These are phyloP conservation scores for Durotheca rogersii DNA, from an alignment of 495 filamentous ascomycete genomes.

Conservation along the genomic window DNA sequence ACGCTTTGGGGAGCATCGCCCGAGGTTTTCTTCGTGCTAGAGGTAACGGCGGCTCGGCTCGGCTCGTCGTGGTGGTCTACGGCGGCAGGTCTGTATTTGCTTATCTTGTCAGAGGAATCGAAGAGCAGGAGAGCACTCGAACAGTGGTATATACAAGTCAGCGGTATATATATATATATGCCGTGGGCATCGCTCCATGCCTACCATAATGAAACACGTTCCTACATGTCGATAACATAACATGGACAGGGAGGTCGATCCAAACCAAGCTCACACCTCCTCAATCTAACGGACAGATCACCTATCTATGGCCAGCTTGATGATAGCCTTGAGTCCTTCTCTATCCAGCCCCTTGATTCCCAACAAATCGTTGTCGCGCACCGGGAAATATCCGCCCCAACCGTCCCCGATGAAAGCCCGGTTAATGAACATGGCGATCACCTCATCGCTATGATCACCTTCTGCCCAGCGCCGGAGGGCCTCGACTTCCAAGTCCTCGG, in stretches of 20 bases:
- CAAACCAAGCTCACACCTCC: too few relatives aligned
- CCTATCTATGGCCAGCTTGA: conserved; percentile 24
- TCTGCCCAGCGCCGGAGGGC: conserved; percentile 24
- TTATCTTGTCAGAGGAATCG: neutral
- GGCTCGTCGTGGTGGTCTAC: neutral
- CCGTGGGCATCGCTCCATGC: neutral
- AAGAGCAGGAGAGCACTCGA: neutral
- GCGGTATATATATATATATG: neutral
- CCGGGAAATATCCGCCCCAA: conserved; percentile 31
- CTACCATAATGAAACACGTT: neutral
- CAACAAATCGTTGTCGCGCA: conserved; percentile 26
- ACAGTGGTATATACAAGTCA: neutral
- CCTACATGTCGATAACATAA: too few relatives aligned
- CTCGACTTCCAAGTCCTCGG: conserved; percentile 25
- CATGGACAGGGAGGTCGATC: too few relatives aligned
- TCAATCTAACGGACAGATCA: conserved; percentile 5
- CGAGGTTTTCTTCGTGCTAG: conserved; percentile 11
- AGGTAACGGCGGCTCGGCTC: too few relatives aligned
- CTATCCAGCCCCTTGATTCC: conserved; percentile 24
- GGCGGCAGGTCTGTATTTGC: neutral
- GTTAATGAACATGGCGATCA: conserved; percentile 33
- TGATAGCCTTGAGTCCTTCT: conserved; percentile 25
- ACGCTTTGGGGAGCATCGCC: conserved; percentile 23
- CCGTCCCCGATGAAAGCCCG: conserved; percentile 28
- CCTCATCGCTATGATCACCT: conserved; percentile 32